A percentile compares a stretch with the other conserved stretches of the same genome.
phyloP scores from a whole-genome alignment of 768 basidiomycete species.

The Suillus subaureus region DNA sequence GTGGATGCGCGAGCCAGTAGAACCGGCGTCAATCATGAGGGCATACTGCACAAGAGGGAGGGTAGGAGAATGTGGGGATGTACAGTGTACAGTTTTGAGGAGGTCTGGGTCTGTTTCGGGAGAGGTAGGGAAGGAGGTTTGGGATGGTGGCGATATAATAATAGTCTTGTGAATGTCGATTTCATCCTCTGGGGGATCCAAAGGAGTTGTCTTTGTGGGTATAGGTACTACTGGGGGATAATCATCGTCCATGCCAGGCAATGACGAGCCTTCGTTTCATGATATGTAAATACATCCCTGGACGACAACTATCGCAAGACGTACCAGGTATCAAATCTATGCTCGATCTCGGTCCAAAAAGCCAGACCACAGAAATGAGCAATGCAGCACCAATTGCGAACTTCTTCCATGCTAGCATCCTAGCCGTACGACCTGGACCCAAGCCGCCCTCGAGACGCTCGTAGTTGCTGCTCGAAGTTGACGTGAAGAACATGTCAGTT shows the following conservation, averaged over 20 bases:
- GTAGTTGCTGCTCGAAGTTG: conserved; percentile 47
- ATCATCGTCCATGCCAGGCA: conserved; percentile 23
- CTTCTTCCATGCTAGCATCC: conserved; percentile 61
- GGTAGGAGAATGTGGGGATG: conserved; percentile 47
- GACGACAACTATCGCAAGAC: conserved; percentile 25
- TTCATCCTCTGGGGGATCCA: not conserved
- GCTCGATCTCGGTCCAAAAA: conserved; percentile 54
- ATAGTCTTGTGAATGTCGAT: not conserved
- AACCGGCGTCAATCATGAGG: conserved; percentile 97
- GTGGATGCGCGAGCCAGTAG: conserved; percentile 96
- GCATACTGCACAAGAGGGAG: conserved; percentile 84
- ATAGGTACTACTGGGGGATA: conserved; percentile 25
- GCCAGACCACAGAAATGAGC: conserved; percentile 63
- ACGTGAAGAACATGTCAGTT: conserved; percentile 25
- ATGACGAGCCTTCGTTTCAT: conserved; percentile 17
- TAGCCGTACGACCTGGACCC: conserved; percentile 46
- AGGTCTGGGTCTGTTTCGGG: conserved; percentile 78
- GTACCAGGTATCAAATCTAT: conserved; percentile 22
- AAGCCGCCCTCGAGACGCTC: conserved; percentile 65
- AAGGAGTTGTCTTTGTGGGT: conserved; percentile 11
- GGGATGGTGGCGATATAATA: conserved; percentile 7
- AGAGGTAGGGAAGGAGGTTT: conserved; percentile 44
- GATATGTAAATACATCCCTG: conserved; percentile 19
- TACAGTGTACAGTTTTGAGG: conserved; percentile 72
- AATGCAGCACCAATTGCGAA: conserved; percentile 59